Evolutionary conservation across 345 rosid species (phyloP).

Genomic region (Lepidium africanum): DNA sequence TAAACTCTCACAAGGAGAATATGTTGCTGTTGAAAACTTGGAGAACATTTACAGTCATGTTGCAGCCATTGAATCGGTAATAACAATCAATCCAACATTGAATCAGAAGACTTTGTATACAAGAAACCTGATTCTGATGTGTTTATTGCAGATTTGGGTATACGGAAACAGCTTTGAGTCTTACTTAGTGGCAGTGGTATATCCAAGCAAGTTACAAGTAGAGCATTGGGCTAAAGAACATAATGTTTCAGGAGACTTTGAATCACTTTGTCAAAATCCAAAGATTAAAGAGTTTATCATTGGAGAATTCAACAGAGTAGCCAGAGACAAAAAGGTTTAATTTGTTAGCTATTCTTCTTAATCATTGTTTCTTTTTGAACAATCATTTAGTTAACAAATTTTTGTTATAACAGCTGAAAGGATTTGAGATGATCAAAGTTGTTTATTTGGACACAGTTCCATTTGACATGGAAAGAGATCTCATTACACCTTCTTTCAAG

Average conservation of each 20-base stretch:
- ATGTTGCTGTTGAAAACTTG: slow-evolving; percentile 93
- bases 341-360: neutral
- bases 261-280: slow-evolving; percentile 54
- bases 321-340: slow-evolving; percentile 68
- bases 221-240: slow-evolving; percentile 77
- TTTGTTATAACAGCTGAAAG: slow-evolving; percentile 53
- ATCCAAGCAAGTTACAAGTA: slow-evolving; percentile 71
- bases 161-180: slow-evolving; percentile 97
- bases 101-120: neutral
- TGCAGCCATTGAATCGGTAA: slow-evolving; percentile 69
- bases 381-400: neutral
- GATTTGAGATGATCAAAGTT: slow-evolving; percentile 76
- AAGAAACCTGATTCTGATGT: neutral
- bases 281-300: slow-evolving; percentile 58
- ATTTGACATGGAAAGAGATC: slow-evolving; percentile 83
- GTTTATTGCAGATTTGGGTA: slow-evolving; percentile 66
- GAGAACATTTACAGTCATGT: slow-evolving; percentile 71
- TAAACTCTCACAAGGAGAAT: slow-evolving; percentile 98
- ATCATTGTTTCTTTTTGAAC: neutral
- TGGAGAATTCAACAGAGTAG: slow-evolving; percentile 64
- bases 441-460: slow-evolving; percentile 80
- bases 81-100: neutral
- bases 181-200: slow-evolving; percentile 74
- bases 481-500: slow-evolving; percentile 90
- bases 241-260: slow-evolving; percentile 55